Evolutionary conservation across 2,329 filamentous ascomycete species (phyloP), one percentile per base, ranked within the genome.

Genomic region (Hypoxylon sp.): DNA sequence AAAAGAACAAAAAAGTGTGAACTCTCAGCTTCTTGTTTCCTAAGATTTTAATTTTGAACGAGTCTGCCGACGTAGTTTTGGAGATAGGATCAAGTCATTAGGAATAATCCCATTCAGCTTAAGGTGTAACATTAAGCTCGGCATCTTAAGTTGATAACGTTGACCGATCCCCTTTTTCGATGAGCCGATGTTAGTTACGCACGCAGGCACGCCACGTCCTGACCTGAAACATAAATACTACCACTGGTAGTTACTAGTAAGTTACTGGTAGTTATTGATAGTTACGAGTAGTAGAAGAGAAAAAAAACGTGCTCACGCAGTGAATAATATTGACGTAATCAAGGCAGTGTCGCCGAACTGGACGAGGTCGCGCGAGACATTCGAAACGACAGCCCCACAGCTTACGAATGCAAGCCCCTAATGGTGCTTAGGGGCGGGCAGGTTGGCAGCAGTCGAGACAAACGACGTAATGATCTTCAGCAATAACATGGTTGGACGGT

Each of bases 371-470:
- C 35, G 57, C 57, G 44, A 70, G 61, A 67, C 53, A 68, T 60
- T 66, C 66, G 69, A 71, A 66, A 71, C 69, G 54, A 58, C 47
- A 48, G 65, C 53, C 62, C 69, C 69, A 71, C 69, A 66, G 69
- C 69, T 69, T 71, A 71, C 69, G 69, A 71, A 69, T 71, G 62
- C 69, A 63, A n/a, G 59, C 62, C 69, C 66, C 65, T 63, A 24
- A 44, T 60, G 39, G 26, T 42, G 52, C 39, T 48, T 37, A 57
- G 61, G 58, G 58, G 61, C 47, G 47, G 35, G 57, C 46, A 3
- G 39, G 58, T 47, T 64, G 51, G 55, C 31, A 57, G 42, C 44
- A 53, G 46, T 62, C 44, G 46, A 64, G 54, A 66, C 69, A 61
- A 71, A 69, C 62, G 59, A 66, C 65, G 65, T 71, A 71, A 57